Percentiles rank a stretch among this genome's conserved stretches.
Conservation (phyloP, 306 rosid genomes). For the Ochetophila trinervis region DNA sequence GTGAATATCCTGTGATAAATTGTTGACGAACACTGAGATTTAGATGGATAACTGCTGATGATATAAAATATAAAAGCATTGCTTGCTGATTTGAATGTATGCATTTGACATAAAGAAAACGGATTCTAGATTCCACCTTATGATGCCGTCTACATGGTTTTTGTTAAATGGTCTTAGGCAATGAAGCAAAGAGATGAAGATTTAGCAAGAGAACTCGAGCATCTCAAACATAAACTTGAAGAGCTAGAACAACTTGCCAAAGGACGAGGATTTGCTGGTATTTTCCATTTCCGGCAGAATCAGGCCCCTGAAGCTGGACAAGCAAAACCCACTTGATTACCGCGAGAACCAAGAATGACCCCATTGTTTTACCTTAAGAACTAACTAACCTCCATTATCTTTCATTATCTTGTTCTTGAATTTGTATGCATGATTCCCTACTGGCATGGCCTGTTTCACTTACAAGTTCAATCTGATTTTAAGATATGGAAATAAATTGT, state of each 20-base stretch:
- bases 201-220: constrained; percentile 38
- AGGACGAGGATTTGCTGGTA: constrained; percentile 47
- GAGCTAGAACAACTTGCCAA: constrained; percentile 55
- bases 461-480: not conserved
- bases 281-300: constrained; percentile 37
- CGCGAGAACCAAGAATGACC: not conserved
- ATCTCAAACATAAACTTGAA: constrained; percentile 43
- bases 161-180: constrained; percentile 37
- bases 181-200: constrained; percentile 45
- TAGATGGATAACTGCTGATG: not conserved
- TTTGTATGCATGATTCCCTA: not conserved
- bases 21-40: not conserved
- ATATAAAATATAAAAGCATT: not conserved
- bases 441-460: not conserved
- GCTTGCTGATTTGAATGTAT: not conserved
- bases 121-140: not conserved
- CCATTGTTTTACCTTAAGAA: not conserved
- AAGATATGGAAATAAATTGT: not conserved
- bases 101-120: not conserved
- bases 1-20: not conserved
- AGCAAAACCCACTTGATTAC: constrained; percentile 21
- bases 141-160: not conserved
- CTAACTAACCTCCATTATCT: not conserved
- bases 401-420: not conserved
- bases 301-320: constrained; percentile 24